Base-by-base conservation (phyloP, 352 stramenopile genomes). In the Globisporangium radiosum region DNA sequence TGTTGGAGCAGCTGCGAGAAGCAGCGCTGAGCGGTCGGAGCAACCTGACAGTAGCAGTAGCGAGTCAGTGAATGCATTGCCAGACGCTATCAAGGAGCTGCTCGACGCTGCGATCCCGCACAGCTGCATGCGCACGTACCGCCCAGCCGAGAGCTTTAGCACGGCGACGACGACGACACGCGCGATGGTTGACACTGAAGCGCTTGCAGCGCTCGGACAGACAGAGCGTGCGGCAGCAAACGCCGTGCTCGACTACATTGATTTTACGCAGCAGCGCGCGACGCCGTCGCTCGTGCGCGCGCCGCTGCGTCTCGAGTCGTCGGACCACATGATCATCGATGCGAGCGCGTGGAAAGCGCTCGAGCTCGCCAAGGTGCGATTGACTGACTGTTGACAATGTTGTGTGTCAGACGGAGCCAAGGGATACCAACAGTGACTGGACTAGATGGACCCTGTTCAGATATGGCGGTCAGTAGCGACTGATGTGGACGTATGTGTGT, bases 251-350 rank as follows among this genome's bases (percentile, higher is more conserved):
- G 76, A 90, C 56, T 92, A 90, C 44, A 68, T 89, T 4, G 51
- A 70, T 9, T 92, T 90, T 58, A 88, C 82, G 1, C 75, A 88
- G 52, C 69, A 75, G 47, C 69, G 61, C 11, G 57, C 50, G 17
- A 68, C 44, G 7, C 11, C 40, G 17, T 57, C 71, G 9, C 61
- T 80, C 15, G 68, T 87, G 15, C 60, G 67, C 3, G 56, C 61
- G 25, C 78, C 78, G 11, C 58, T 84, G 52, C 76, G 89, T 56
- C 67, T 91, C 25, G 76, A 88, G 56, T 82, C 68, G 25, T 81
- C 73, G 0, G 75, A 88, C 51, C 77, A 88, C 59, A 92, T 92
- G 81, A 83, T 92, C 59, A 90, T 92, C 47, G 81, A 92, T 47
- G 59, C 74, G 0, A 92, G 81, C 33, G 81, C 81, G 6, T 92